Base-by-base conservation (phyloP, 2,329 filamentous ascomycete genomes). In the Epichloe sibirici region DNA sequence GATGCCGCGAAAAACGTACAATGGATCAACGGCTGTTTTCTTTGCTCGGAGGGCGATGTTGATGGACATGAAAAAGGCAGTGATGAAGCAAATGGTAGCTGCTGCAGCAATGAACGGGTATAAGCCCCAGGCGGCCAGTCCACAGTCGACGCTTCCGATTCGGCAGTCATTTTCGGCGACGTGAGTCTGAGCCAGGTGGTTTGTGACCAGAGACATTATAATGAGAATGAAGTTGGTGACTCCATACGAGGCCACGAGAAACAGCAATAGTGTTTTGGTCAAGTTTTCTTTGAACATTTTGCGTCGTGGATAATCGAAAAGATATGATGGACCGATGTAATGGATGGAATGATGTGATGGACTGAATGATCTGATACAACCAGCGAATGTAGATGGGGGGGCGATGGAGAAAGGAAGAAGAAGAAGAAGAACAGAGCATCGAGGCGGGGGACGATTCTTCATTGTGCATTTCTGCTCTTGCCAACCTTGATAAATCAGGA, bases 1-100 rank as follows among this genome's bases (percentile, higher is more conserved):
- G n/a, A 60, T 34, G 44, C 61, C 55, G 3, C 56, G 59, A 23
- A 63, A 60, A 52, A 65, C 48, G 46, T 62, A 65, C 5, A 55
- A 42, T 8, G 59, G 51, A 13, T 55, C 52, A 17, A 50, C 35
- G 9, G n/a, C 48, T 37, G 37, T 37, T 15, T 31, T 52, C 23
- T 25, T 47, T 17, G 55, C 37, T 12, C 52, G 57, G 8, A 42
- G 21, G 3, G 57, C n/a, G 35, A 56, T 47, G 25, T 52, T 53
- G 43, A 57, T 4, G 5, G 61, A 38, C 42, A 62, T 53, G 40
- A 58, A 13, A 8, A 43, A 31, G 31, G 54, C 50, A 6, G 53
- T 54, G 43, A 56, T 1, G 44, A 48, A 57, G 42, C 49, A 51
- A 23, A 62, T 48, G 3, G 58, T 34, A 31, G 58, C 54, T 2